Evolutionary conservation across 257 asterid genomes (phyloP).

Genomic region (Marsdenia floribunda): DNA sequence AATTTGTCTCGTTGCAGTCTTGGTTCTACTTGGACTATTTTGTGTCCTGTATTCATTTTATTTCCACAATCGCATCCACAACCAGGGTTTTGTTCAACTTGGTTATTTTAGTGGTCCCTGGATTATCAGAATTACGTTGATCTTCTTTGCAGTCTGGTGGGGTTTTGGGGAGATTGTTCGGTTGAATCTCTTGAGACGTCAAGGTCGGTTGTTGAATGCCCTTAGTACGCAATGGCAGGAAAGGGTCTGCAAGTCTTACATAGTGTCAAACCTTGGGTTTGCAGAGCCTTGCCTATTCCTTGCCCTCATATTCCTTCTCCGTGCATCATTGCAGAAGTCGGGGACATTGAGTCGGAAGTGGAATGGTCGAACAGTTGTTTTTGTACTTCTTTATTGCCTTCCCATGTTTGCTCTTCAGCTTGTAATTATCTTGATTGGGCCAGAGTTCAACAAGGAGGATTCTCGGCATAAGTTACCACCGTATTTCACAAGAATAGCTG

Average conservation of each 20-base stretch:
- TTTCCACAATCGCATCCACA: conserved; percentile 48
- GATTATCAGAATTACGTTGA: conserved; percentile 51
- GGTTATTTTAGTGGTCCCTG: conserved; percentile 78
- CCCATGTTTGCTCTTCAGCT: conserved; percentile 71
- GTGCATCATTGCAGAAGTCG: conserved; percentile 61
- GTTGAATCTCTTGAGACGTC: conserved; percentile 45
- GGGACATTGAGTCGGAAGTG: conserved; percentile 57
- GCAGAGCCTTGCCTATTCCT: conserved; percentile 82
- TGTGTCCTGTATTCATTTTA: conserved; percentile 52
- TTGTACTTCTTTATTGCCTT: conserved; percentile 55
- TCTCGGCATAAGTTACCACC: conserved; percentile 43
- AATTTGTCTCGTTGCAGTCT: conserved; percentile 53
- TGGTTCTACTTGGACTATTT: conserved; percentile 55
- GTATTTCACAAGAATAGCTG: conserved; percentile 54
- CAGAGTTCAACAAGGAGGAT: conserved; percentile 34
- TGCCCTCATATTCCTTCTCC: conserved; percentile 65
- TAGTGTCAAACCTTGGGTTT: conserved; percentile 75
- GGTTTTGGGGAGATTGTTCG: conserved; percentile 72
- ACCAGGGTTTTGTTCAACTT: conserved; percentile 44
- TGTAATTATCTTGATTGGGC: conserved; percentile 45
- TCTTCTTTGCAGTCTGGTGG: conserved; percentile 64
- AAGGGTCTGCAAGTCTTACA: conserved; percentile 68
- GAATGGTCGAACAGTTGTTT: conserved; percentile 59
- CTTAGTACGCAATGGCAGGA: conserved; percentile 66
- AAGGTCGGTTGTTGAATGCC: conserved; percentile 51